phyloP scores from a whole-genome alignment of 768 basidiomycete genomes.

The Gymnopilus junonius region DNA sequence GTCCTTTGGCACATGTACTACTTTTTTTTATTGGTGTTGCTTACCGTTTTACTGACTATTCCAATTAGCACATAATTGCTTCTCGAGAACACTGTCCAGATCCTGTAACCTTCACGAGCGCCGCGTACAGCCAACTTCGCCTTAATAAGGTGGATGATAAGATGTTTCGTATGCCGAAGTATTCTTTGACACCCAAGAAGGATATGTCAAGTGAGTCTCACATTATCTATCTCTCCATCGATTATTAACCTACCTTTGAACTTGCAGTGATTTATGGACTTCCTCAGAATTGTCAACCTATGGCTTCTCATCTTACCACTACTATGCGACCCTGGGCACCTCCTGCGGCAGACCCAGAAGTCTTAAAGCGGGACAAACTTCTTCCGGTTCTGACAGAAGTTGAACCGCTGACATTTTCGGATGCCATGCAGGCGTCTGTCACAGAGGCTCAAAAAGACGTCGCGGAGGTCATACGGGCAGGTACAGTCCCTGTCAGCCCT shows the following conservation, averaged over 20 bases:
- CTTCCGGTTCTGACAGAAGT: slow-evolving; percentile 37
- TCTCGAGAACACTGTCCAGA: slow-evolving; percentile 65
- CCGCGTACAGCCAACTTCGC: slow-evolving; percentile 72
- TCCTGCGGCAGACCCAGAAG: slow-evolving; percentile 39
- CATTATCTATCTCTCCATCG: neutral
- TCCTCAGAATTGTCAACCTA: slow-evolving; percentile 46
- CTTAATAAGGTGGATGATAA: slow-evolving; percentile 71
- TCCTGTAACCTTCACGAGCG: slow-evolving; percentile 74
- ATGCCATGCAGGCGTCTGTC: slow-evolving; percentile 42
- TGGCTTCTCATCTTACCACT: slow-evolving; percentile 46
- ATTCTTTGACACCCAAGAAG: slow-evolving; percentile 44
- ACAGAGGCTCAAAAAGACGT: slow-evolving; percentile 39
- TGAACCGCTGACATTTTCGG: slow-evolving; percentile 34
- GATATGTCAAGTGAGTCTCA: slow-evolving; percentile 41
- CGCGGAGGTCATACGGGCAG: slow-evolving; percentile 20
- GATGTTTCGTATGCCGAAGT: slow-evolving; percentile 75
- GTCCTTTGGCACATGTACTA: slow-evolving; percentile 58
- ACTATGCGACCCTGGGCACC: slow-evolving; percentile 50
- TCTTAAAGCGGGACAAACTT: slow-evolving; percentile 40
- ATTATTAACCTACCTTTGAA: neutral
- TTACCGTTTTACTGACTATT: neutral
- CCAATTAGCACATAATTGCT: slow-evolving; percentile 71
- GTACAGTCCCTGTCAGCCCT: neutral
- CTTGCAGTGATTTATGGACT: slow-evolving; percentile 46
- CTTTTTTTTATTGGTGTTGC: neutral